Conservation (phyloP, 1,139 yeast species). For the Hansenula sp. region DNA sequence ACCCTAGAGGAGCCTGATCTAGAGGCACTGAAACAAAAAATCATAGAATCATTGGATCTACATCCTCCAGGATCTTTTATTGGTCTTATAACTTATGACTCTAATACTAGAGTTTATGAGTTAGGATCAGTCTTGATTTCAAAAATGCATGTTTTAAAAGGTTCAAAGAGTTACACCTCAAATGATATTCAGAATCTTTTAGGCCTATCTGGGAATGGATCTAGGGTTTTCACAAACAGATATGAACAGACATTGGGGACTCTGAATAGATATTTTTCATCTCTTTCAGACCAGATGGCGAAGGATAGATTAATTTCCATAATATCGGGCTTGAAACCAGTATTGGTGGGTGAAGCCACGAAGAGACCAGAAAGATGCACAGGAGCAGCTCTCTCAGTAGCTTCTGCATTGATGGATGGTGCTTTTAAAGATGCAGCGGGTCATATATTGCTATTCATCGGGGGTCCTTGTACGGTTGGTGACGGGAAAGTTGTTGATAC, state of each 20-base stretch:
- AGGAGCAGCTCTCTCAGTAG: constrained; percentile 57
- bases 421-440: constrained; percentile 55
- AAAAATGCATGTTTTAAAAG: constrained; percentile 44
- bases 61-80: constrained; percentile 57
- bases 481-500: constrained; percentile 60
- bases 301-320: background rate
- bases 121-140: constrained; percentile 34
- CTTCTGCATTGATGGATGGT: constrained; percentile 47
- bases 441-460: constrained; percentile 53
- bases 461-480: constrained; percentile 61
- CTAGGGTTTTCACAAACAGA: constrained; percentile 10
- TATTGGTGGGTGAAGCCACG: background rate
- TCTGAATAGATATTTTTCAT: constrained; percentile 14
- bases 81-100: constrained; percentile 57
- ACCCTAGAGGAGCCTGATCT: constrained; percentile 60
- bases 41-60: constrained; percentile 46
- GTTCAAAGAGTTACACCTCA: constrained; percentile 44
- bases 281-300: background rate
- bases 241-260: constrained; percentile 31
- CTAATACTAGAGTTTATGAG: constrained; percentile 60
- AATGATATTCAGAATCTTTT: constrained; percentile 45
- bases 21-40: constrained; percentile 47
- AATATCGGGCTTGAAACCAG: constrained; percentile 31
- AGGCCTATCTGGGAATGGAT: constrained; percentile 42
- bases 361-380: constrained; percentile 42